phyloP scores from a whole-genome alignment of 176 grass and related monocot genomes.

The Dactylis glomerata region DNA sequence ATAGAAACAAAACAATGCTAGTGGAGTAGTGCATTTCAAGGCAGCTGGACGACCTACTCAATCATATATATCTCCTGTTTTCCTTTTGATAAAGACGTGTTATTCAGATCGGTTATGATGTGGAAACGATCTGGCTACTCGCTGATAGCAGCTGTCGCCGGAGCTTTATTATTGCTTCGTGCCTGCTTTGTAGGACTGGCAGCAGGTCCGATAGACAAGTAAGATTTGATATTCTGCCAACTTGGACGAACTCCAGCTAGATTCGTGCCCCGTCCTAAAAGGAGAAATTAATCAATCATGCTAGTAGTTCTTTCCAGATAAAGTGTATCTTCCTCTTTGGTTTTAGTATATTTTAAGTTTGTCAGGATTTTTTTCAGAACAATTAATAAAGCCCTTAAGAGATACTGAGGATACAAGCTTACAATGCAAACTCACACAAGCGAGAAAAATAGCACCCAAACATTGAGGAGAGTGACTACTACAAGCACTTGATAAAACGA shows the following conservation, averaged over 20 bases:
- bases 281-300: background rate
- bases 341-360: background rate
- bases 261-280: background rate
- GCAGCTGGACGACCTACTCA: background rate
- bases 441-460: too few relatives aligned
- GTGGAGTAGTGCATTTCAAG: background rate
- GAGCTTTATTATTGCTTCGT: background rate
- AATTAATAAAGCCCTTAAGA: too few relatives aligned
- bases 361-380: background rate
- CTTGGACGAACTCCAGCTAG: background rate
- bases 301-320: background rate
- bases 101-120: background rate
- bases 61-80: background rate
- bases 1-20: background rate
- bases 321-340: background rate
- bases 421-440: too few relatives aligned
- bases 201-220: background rate
- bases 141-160: background rate
- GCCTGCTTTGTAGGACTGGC: background rate
- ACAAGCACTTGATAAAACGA: too few relatives aligned
- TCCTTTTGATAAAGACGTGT: background rate
- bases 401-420: too few relatives aligned
- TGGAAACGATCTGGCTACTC: background rate
- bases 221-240: background rate
- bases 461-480: too few relatives aligned